phyloP scores from a whole-genome alignment of 2,329 filamentous ascomycete genomes.

The Claviceps sorghi region DNA sequence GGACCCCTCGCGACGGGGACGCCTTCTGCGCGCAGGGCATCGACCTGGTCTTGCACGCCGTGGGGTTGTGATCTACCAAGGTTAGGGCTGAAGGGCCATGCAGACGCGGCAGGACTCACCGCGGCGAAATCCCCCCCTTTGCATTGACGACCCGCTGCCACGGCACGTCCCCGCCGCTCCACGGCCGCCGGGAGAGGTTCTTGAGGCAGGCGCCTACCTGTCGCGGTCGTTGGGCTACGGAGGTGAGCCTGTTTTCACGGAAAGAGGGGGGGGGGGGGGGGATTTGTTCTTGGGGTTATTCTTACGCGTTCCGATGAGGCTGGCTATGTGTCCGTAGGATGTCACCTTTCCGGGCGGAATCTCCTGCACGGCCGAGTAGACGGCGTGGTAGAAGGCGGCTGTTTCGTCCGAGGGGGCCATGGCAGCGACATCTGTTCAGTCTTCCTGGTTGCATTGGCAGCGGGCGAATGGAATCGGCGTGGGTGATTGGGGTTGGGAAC shows the following conservation, averaged over 20 bases:
- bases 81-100: too few relatives aligned
- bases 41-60: slow-evolving; percentile 35
- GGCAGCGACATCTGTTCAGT: not conserved
- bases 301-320: slow-evolving; percentile 56
- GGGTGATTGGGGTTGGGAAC: too few relatives aligned
- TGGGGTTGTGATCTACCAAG: slow-evolving; percentile 36
- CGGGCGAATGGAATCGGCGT: too few relatives aligned
- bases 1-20: slow-evolving; percentile 34
- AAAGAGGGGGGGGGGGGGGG: too few relatives aligned
- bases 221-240: slow-evolving; percentile 59
- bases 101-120: too few relatives aligned
- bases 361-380: slow-evolving; percentile 74
- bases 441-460: too few relatives aligned
- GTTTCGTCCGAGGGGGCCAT: slow-evolving; percentile 66
- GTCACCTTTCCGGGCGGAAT: slow-evolving; percentile 75
- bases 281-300: too few relatives aligned
- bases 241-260: too few relatives aligned
- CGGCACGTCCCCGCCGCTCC: slow-evolving; percentile 56
- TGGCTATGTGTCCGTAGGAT: slow-evolving; percentile 70
- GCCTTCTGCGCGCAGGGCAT: slow-evolving; percentile 35
- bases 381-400: slow-evolving; percentile 56
- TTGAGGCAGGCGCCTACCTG: slow-evolving; percentile 89
- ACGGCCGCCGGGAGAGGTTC: slow-evolving; percentile 50
- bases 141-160: slow-evolving; percentile 91
- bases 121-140: slow-evolving; percentile 71